Evolutionary conservation across 1,284 basidiomycete genomes (phyloP).

Genomic region (Naganishia liquefaciens): DNA sequence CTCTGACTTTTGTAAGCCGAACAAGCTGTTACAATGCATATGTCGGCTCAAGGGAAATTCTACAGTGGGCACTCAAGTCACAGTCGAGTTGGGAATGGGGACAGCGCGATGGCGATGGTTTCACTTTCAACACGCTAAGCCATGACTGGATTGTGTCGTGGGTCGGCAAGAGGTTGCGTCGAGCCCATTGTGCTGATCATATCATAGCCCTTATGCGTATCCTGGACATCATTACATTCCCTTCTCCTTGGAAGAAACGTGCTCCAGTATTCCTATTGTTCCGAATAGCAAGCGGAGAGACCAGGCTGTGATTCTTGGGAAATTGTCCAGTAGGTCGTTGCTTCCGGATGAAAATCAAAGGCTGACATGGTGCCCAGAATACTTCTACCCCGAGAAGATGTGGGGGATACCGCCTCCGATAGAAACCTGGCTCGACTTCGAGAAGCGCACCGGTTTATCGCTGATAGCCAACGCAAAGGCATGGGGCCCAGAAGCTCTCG

Average conservation of each 20-base stretch:
- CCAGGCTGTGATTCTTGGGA: slow-evolving; percentile 17
- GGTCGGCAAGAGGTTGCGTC: background rate
- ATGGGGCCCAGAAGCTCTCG: background rate
- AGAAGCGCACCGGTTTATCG: background rate
- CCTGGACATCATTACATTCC: slow-evolving; percentile 23
- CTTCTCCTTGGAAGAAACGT: slow-evolving; percentile 17
- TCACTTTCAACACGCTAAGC: slow-evolving; percentile 24
- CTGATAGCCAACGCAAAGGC: slow-evolving; percentile 9
- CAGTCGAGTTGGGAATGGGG: slow-evolving; percentile 4
- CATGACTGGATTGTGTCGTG: slow-evolving; percentile 18
- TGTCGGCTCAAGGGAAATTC: background rate
- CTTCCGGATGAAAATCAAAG: too few relatives aligned
- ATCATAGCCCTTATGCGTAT: slow-evolving; percentile 13
- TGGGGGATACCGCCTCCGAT: background rate
- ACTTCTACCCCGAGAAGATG: slow-evolving; percentile 18
- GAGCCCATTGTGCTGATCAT: background rate
- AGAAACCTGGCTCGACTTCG: slow-evolving; percentile 5
- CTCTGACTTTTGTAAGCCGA: slow-evolving; percentile 15
- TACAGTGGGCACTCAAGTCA: slow-evolving; percentile 14
- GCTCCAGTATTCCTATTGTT: slow-evolving; percentile 4
- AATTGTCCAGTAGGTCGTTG: background rate
- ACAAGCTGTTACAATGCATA: background rate
- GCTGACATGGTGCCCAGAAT: background rate
- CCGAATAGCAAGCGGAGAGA: background rate
- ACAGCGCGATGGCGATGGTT: slow-evolving; percentile 3